Percentiles rank a stretch among this genome's conserved stretches.
Conservation (phyloP, 768 basidiomycete genomes). For the Sporobolomyces pararoseus region DNA sequence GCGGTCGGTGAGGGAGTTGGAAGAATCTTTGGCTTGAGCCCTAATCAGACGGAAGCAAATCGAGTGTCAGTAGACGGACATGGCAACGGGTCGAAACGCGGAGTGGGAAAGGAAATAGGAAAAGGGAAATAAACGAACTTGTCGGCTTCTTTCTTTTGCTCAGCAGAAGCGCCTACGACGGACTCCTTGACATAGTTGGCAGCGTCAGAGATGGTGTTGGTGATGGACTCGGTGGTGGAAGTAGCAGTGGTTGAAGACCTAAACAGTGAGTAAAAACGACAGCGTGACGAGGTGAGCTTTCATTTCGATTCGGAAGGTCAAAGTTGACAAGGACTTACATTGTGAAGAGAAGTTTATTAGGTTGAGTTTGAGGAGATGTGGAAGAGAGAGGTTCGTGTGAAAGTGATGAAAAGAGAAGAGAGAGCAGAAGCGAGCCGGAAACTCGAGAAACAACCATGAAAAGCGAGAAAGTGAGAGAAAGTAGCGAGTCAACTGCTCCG, state of each 20-base stretch:
- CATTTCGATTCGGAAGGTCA: no score
- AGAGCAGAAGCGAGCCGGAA: no score
- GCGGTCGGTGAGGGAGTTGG: slow-evolving; percentile 30
- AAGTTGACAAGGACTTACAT: no score
- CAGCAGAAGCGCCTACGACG: background rate
- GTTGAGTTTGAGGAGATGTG: no score
- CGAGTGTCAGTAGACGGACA: slow-evolving; percentile 1
- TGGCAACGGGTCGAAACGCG: no score
- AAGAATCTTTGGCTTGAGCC: slow-evolving; percentile 35
- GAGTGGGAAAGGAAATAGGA: background rate
- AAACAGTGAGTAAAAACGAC: no score
- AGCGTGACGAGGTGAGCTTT: no score
- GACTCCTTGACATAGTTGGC: slow-evolving; percentile 28
- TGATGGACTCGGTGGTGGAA: slow-evolving; percentile 29
- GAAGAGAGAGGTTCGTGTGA: background rate
- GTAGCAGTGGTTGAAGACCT: slow-evolving; percentile 27
- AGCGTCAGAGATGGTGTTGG: slow-evolving; percentile 33
- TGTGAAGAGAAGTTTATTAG: no score
- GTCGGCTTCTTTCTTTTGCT: slow-evolving; percentile 34
- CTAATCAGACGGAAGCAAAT: background rate
- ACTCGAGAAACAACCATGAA: no score
- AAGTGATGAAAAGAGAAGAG: slow-evolving; percentile 3
- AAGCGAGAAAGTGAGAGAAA: no score
- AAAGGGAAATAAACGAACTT: slow-evolving; percentile 10
- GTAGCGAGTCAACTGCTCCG: no score